A percentile compares a stretch with the other conserved stretches of the same genome.
These are phyloP conservation scores for Leptomonas pyrrhocoris DNA, from an alignment of 208 protist genomes.

Conservation along the genomic window DNA sequence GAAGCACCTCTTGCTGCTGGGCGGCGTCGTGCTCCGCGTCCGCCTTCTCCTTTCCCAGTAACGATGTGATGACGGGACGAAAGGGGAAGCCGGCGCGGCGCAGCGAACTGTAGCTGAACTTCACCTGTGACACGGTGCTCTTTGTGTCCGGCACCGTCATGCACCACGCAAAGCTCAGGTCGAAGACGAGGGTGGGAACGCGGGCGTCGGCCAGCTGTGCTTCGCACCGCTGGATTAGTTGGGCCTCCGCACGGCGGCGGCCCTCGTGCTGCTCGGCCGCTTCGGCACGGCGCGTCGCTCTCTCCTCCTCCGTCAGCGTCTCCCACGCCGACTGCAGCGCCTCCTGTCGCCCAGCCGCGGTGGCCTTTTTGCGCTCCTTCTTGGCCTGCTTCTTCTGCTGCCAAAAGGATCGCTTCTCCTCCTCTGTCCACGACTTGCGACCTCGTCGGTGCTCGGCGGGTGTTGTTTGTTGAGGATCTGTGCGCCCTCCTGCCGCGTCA, in stretches of 20 bases:
- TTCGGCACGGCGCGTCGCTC: constrained; percentile 35
- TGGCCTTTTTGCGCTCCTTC: constrained; percentile 38
- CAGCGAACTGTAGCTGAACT: constrained; percentile 84
- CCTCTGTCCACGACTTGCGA: constrained; percentile 57
- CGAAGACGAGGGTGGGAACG: constrained; percentile 75
- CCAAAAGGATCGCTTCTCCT: constrained; percentile 68
- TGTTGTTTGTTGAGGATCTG: not conserved
- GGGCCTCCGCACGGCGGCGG: constrained; percentile 46
- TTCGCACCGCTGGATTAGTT: constrained; percentile 30
- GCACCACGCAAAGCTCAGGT: constrained; percentile 88
- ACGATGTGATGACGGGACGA: constrained; percentile 72
- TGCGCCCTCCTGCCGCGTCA: not conserved
- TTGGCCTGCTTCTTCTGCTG: constrained; percentile 56
- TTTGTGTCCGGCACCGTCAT: constrained; percentile 80
- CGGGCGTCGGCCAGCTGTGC: constrained; percentile 38
- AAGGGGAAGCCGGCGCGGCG: constrained; percentile 72
- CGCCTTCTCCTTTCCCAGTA: constrained; percentile 47
- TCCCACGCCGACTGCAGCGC: constrained; percentile 59
- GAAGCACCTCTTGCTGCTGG: constrained; percentile 45
- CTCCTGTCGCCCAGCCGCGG: constrained; percentile 35
- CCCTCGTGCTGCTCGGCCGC: constrained; percentile 53
- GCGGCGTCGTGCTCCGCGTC: constrained; percentile 29
- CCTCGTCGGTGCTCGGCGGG: constrained; percentile 29
- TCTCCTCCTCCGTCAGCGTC: constrained; percentile 54
- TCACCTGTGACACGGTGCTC: constrained; percentile 86